Conservation (phyloP, 1,284 basidiomycete species). For the Ustanciosporium gigantosporum region DNA sequence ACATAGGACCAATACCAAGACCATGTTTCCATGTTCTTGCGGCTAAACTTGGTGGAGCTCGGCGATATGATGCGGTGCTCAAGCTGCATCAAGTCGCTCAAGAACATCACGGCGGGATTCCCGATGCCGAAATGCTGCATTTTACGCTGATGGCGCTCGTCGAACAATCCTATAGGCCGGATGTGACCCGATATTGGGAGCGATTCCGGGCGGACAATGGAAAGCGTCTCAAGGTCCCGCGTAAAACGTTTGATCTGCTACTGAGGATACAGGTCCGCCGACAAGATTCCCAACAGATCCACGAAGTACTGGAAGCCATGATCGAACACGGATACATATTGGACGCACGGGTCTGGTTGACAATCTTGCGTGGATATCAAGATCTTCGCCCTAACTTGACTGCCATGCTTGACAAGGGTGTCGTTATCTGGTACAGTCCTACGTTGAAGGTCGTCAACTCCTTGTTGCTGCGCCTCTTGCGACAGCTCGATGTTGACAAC, state of each 20-base stretch:
- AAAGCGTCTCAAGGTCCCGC: conserved; percentile 10
- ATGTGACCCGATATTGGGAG: conserved; percentile 13
- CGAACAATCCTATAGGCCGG: conserved; percentile 5
- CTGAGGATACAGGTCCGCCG: conserved; percentile 24
- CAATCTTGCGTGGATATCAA: conserved; percentile 28
- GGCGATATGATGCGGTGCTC: conserved; percentile 18
- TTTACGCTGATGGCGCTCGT: conserved; percentile 20
- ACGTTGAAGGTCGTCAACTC: conserved; percentile 24
- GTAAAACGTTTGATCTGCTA: conserved; percentile 31
- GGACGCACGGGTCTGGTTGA: conserved; percentile 28
- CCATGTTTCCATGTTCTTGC: conserved; percentile 21
- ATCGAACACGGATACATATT: conserved; percentile 15
- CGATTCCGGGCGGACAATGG: not conserved
- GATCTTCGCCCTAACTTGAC: conserved; percentile 17
- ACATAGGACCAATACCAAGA: conserved; percentile 16
- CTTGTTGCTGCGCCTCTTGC: conserved; percentile 5
- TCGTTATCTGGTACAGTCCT: conserved; percentile 21
- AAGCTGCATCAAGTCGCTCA: conserved; percentile 15
- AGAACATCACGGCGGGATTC: conserved; percentile 8
- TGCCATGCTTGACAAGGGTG: conserved; percentile 10
- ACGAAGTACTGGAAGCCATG: conserved; percentile 28
- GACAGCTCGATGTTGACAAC: conserved; percentile 16
- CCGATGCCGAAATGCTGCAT: conserved; percentile 31
- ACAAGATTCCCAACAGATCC: conserved; percentile 18
- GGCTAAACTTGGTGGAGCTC: conserved; percentile 7